These are phyloP conservation scores for Candida nonsorbophila DNA, from an alignment of 805 yeast genomes.

Conservation along the genomic window DNA sequence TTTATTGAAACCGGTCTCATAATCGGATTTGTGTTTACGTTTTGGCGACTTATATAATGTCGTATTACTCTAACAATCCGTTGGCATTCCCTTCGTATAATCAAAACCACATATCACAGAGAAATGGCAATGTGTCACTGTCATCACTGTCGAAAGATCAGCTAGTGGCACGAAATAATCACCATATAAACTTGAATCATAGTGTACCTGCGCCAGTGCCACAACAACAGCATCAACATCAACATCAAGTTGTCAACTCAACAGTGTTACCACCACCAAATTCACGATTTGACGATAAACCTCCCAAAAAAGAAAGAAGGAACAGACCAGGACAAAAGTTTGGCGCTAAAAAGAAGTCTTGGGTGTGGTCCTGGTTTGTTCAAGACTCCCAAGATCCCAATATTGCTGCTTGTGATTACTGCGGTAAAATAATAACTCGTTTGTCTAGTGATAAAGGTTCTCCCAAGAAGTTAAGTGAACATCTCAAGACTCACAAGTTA, in stretches of 20 bases:
- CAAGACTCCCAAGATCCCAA: constrained; percentile 46
- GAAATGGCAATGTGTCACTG: too few relatives aligned
- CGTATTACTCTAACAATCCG: too few relatives aligned
- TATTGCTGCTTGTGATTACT: constrained; percentile 49
- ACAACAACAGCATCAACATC: constrained; percentile 1
- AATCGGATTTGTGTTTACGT: too few relatives aligned
- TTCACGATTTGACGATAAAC: too few relatives aligned
- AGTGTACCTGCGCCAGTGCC: not conserved
- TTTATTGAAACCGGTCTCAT: too few relatives aligned
- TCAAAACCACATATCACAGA: too few relatives aligned
- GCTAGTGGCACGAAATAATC: too few relatives aligned
- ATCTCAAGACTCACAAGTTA: constrained; percentile 43
- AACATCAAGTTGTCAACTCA: constrained; percentile 1
- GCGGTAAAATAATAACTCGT: constrained; percentile 45
- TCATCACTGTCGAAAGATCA: too few relatives aligned
- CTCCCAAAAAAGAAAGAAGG: constrained; percentile 23
- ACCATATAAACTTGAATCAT: too few relatives aligned
- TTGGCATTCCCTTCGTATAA: too few relatives aligned
- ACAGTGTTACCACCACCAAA: too few relatives aligned
- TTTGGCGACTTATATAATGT: too few relatives aligned
- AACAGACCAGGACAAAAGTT: constrained; percentile 52
- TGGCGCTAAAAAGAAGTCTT: constrained; percentile 57
- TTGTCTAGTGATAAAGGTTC: constrained; percentile 51
- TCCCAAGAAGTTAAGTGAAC: constrained; percentile 56
- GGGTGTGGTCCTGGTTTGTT: constrained; percentile 62